Evolutionary conservation across 768 basidiomycete species (phyloP), one percentile per base, ranked within the genome.

Genomic region (Rickenella mellea): DNA sequence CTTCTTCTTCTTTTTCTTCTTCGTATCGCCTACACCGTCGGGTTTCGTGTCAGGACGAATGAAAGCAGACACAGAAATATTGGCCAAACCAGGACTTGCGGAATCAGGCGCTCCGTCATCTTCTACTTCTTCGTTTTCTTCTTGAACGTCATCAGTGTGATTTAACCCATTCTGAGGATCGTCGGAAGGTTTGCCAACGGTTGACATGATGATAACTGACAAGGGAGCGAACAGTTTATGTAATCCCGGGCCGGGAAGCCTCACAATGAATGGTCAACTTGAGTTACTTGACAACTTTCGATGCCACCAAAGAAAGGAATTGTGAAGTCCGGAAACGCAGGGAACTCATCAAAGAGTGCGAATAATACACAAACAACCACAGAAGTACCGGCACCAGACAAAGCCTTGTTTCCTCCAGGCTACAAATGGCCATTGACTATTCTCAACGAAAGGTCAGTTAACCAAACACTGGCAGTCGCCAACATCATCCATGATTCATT

Each of bases 1-100:
- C 45, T 84, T 66, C 60, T 90, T 93, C 63, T 89, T 94, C 65
- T 92, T 90, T 59, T 93, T 97, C 69, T 94, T 94, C 63, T 90
- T 92, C 59, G 48, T 52, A 39, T 57, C 55, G 44, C 33, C 48
- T 46, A 35, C 38, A 41, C 17, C 27, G 12, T 11, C 15, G 15
- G 11, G 12, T 10, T 21, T 36, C 10, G 24, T 17, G 17, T 26
- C 26, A 28, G 5, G 19, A 26, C 15, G 6, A 6, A 31, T 9
- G 0, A 26, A 3, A 11, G 14, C 19, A 26, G 12, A 7, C 9
- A 40, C n/a, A 19, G 33, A 3, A 17, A 17, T 7, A 39, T 42
- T 24, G 17, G 40, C 43, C 50, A 9, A 37, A 43, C 41, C 47
- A 19, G 32, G 28, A 33, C 28, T 50, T 32, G 27, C 44, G 2